Base-by-base conservation (phyloP, 2,329 filamentous ascomycete genomes). In the Zymoseptoria passerinii region DNA sequence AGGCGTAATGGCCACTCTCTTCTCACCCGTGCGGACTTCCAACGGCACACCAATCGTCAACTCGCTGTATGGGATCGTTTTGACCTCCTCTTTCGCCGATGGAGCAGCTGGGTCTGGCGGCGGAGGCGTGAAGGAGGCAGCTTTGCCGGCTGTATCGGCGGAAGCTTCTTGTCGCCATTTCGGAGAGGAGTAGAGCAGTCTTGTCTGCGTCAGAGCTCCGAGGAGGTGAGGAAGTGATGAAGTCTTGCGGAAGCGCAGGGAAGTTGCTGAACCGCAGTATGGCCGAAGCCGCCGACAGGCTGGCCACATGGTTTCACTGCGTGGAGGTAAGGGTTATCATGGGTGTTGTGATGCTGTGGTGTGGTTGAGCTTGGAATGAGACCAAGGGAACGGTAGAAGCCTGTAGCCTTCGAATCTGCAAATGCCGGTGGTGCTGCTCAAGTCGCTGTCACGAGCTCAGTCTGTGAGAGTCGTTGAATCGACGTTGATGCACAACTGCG, bases 1-100 rank as follows among this genome's bases (percentile, higher is more conserved):
- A 1, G 91, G 91, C 0, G 89, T 92, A 57, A 95, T 80, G 28
- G 91, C 89, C 13, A 95, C 90, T 54, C 91, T 88, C 49, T 87
- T 85, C 76, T 96, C 91, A 58, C 86, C 83, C 0, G 85, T 82
- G 67, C 82, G 90, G n/a, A 83, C 87, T 73, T 96, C 91, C 58
- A 82, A 83, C 13, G 90, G 90, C 3, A 94, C 83, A 58, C 90
- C 90, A 52, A 96, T 84, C 3, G 84, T 88, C 57, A 95, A 80
- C 50, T 85, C 78, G 19, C 81, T 77, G 72, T 91, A 95, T 0
- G 90, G 88, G 20, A 68, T 70, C 1, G 68, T 61, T 8, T 71
- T 67, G 18, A 69, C 65, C 5, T 65, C 58, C 8, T 67, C 62
- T 19, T 64, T 59, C 28, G 61, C 58, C 35, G 49, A 52, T 4